Evolutionary conservation across 768 basidiomycete species (phyloP), one percentile per base, ranked within the genome.

Genomic region (Crucibulum laeve): DNA sequence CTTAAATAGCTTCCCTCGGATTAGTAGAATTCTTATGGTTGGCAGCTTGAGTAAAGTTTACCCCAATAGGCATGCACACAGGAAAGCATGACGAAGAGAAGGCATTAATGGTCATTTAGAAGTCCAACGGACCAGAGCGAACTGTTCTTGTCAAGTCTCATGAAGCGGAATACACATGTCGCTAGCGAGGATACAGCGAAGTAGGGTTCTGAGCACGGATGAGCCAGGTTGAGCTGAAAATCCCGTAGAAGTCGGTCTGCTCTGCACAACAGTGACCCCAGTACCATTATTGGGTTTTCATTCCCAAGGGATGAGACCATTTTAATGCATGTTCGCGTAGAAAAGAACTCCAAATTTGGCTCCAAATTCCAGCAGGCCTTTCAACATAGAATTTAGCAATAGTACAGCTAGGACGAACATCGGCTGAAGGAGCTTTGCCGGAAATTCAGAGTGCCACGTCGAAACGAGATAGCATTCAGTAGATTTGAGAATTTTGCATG

Each of bases 171-270:
- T 5, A 23, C 8, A 7, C 13, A 25, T 18, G 6, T 24, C 14
- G 8, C 6, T 7, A 18, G 38, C 38, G 38, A 40, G 22, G 38
- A 40, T 40, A 19, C 19, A 40, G 38, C 38, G 38, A 40, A 18
- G 38, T 8, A 25, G 19, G 8, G 10, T 5, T 5, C 8, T 8
- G 23, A 5, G 24, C 35, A 40, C 38, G 13, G n/a, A n/a, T 14
- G 14, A n/a, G 18, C 7, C 10, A 37, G 35, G 35, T 8, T 8
- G 35, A n/a, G 7, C 19, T 37, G 18, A 10, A 10, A 18, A n/a
- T 37, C n/a, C 28, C n/a, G 28, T n/a, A 30, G 28, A 30, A 30
- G 28, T n/a, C 28, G 28, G 35, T 14, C 7, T 37, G 7, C 8
- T 8, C 17, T 7, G 14, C 7, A n/a, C 17, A 37, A 21, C 35